Conservation (phyloP, 2,329 filamentous ascomycete genomes). For the Lasiodiplodia theobromae region DNA sequence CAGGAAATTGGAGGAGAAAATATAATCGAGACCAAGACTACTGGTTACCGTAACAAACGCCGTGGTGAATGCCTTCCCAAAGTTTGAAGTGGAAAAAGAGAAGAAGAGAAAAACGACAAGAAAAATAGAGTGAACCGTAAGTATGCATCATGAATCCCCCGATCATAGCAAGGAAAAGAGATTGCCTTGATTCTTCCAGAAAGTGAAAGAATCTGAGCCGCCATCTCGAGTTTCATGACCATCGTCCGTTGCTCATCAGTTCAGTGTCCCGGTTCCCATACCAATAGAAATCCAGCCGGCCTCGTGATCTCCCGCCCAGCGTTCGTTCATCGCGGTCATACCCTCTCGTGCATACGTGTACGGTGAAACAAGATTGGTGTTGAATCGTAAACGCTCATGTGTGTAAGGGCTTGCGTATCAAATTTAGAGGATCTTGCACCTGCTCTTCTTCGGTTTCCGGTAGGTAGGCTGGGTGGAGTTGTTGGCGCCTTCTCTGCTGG, state of each 20-base stretch:
- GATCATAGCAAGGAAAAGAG: constrained; percentile 28
- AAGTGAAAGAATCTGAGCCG: not conserved
- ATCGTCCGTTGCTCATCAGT: constrained; percentile 24
- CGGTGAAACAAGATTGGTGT: not conserved
- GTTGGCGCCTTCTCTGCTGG: constrained; percentile 8
- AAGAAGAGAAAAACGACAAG: constrained; percentile 6
- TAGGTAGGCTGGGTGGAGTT: constrained; percentile 35
- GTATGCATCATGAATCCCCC: constrained; percentile 28
- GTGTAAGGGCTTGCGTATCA: not conserved
- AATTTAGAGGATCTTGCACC: constrained; percentile 49
- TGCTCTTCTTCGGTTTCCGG: constrained; percentile 48
- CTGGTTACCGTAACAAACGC: constrained; percentile 27
- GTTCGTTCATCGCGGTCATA: constrained; percentile 29
- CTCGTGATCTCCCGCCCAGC: constrained; percentile 27
- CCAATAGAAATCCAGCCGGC: constrained; percentile 10
- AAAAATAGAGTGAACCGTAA: constrained; percentile 6
- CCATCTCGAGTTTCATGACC: constrained; percentile 21
- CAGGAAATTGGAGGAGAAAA: constrained; percentile 28
- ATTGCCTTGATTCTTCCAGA: not conserved
- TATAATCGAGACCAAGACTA: constrained; percentile 29
- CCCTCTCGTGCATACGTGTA: constrained; percentile 19
- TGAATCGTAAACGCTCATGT: constrained; percentile 19
- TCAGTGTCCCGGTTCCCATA: constrained; percentile 2
- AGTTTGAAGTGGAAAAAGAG: not conserved
- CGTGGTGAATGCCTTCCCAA: constrained; percentile 28